A percentile compares a stretch with the other conserved stretches of the same genome.
Conservation (phyloP, 2,329 filamentous ascomycete species). For the Didymellaceae sp. region DNA sequence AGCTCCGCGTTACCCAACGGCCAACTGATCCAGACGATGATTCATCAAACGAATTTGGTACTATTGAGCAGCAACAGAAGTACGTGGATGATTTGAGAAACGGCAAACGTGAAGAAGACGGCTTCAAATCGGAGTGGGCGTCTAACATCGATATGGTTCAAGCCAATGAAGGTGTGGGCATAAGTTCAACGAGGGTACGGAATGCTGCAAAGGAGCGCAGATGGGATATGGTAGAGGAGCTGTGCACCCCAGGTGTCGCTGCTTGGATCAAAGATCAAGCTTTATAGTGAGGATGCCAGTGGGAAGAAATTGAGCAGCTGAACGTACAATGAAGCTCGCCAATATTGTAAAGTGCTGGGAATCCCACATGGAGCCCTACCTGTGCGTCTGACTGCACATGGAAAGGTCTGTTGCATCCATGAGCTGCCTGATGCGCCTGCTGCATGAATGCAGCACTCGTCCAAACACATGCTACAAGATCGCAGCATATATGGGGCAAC, state of each 20-base stretch:
- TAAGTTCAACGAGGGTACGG: slow-evolving; percentile 69
- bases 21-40: slow-evolving; percentile 49
- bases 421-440: too few relatives aligned
- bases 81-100: slow-evolving; percentile 61
- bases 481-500: too few relatives aligned
- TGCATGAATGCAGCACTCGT: too few relatives aligned
- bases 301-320: slow-evolving; percentile 48
- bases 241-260: slow-evolving; percentile 65
- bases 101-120: slow-evolving; percentile 58
- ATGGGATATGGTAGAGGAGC: slow-evolving; percentile 55
- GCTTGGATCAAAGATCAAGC: slow-evolving; percentile 63
- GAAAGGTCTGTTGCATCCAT: too few relatives aligned
- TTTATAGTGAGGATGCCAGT: slow-evolving; percentile 56
- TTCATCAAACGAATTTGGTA: slow-evolving; percentile 64
- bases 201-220: slow-evolving; percentile 59
- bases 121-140: slow-evolving; percentile 66
- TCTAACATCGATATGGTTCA: slow-evolving; percentile 66
- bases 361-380: too few relatives aligned
- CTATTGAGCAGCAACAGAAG: slow-evolving; percentile 58
- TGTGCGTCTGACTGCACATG: too few relatives aligned
- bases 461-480: too few relatives aligned
- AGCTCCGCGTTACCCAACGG: slow-evolving; percentile 69
- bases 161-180: slow-evolving; percentile 54
- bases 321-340: slow-evolving; percentile 4
- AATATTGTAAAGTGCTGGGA: too few relatives aligned